Base-by-base conservation (phyloP, 1,139 yeast species). In the Taphrina deformans region DNA sequence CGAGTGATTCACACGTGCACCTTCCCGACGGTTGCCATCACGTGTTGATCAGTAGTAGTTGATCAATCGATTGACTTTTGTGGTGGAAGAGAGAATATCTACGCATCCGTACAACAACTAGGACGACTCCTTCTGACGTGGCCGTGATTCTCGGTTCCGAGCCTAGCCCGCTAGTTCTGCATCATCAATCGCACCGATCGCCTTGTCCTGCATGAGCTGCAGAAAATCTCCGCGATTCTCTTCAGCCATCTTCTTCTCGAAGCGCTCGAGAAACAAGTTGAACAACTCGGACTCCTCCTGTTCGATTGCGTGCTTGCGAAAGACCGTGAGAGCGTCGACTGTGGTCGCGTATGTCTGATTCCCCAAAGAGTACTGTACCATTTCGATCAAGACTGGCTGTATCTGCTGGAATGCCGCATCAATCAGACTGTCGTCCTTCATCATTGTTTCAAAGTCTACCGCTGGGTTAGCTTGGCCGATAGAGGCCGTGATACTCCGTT, bases 261-360 rank as follows among this genome's bases (percentile, higher is more conserved):
- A 40, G 4, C 35, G 33, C n/a, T 24, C 52, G 50, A 58, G 26
- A 55, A 65, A 67, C 27, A 41, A 41, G 41, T 69, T 64, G 51
- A 61, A 69, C 45, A 64, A 44, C 26, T 31, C 67, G 31, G 60
- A 46, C 60, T 67, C 70, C 38, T 69, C 70, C 29, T 67, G 66
- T 24, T 51, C 24, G 18, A 63, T 44, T n/a, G 69, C 67, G 16
- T 44, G 52, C 45, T 48, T 18, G 26, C 69, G 66, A 53, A 69
- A 46, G 16, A 46, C 48, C 27, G 21, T 18, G 29, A 65, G 24
- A n/a, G 62, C 40, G 24, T 48, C 50, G 18, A 61, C 14, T 14
- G 67, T 64, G 23, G 12, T 3, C 5, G 9, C 29, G 23, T 59
- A 59, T 10, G 45, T 38, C 26, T 52, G 45, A 21, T 65, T 52